Percentiles rank a stretch among this genome's conserved stretches.
Conservation (phyloP, 345 rosid species). For the Capsella bursapastoris region DNA sequence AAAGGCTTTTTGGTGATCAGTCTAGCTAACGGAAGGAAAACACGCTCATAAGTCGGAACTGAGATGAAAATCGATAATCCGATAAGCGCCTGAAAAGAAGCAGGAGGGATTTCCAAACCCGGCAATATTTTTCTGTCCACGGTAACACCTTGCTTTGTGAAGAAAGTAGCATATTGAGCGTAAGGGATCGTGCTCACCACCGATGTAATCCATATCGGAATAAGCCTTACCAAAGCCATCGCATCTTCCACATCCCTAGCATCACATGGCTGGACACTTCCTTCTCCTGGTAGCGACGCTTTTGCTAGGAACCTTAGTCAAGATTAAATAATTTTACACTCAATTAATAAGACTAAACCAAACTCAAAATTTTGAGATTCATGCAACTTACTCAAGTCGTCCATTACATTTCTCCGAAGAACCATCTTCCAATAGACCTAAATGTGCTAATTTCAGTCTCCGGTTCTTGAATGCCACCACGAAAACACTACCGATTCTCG, state of each 20-base stretch:
- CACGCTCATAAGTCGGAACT: conserved; percentile 66
- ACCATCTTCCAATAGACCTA: conserved; percentile 19
- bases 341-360: neutral
- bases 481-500: conserved; percentile 42
- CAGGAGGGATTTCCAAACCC: conserved; percentile 66
- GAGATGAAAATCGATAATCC: conserved; percentile 68
- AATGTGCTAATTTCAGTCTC: conserved; percentile 3
- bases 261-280: conserved; percentile 53
- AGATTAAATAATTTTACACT: neutral
- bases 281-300: conserved; percentile 50
- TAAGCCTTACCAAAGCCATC: conserved; percentile 64
- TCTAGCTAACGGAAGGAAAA: conserved; percentile 69
- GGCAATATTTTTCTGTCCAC: conserved; percentile 61
- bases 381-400: conserved; percentile 21
- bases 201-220: conserved; percentile 82
- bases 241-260: conserved; percentile 80
- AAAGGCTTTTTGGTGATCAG: conserved; percentile 58
- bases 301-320: conserved; percentile 52
- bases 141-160: conserved; percentile 82
- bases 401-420: conserved; percentile 7
- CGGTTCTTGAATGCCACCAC: conserved; percentile 38
- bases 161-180: conserved; percentile 74
- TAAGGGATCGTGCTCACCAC: conserved; percentile 63
- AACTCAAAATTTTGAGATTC: neutral
- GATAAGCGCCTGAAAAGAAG: conserved; percentile 65